phyloP scores from a whole-genome alignment of 139 green algal genomes.

The Coelastrella sp. region DNA sequence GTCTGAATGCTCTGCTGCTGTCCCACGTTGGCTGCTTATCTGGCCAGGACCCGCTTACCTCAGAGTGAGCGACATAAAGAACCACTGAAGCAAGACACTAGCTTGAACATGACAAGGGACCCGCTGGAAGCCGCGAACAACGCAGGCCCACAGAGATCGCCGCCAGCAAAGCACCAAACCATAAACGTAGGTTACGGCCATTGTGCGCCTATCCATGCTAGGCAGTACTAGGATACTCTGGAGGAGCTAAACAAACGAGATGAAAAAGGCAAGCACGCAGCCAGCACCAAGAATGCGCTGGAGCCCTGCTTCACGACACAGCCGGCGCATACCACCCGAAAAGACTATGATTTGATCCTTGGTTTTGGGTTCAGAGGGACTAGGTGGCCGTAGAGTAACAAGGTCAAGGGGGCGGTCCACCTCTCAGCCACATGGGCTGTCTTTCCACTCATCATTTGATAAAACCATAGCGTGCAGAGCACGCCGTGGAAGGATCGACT shows the following conservation, averaged over 20 bases:
- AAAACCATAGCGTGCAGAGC: slow-evolving; percentile 28
- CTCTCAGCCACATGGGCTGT: slow-evolving; percentile 4
- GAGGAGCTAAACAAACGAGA: too few species aligned
- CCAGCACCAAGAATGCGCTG: background rate
- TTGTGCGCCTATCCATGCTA: too few species aligned
- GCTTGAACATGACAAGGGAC: too few species aligned
- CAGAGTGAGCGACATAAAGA: too few species aligned
- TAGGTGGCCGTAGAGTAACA: slow-evolving; percentile 45
- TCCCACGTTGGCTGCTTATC: too few species aligned
- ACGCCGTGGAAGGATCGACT: slow-evolving; percentile 25
- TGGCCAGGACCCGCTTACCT: too few species aligned
- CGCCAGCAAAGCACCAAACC: background rate
- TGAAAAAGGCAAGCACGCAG: background rate
- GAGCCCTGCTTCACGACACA: background rate
- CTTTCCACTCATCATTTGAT: slow-evolving; percentile 48
- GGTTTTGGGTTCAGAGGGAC: slow-evolving; percentile 41
- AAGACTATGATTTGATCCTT: slow-evolving; percentile 10
- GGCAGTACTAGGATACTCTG: too few species aligned
- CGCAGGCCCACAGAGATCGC: background rate
- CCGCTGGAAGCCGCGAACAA: too few species aligned
- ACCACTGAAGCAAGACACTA: too few species aligned
- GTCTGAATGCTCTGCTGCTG: too few species aligned
- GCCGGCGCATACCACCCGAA: background rate
- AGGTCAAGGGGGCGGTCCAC: slow-evolving; percentile 40
- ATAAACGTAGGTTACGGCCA: too few species aligned